These are phyloP conservation scores for Populus deltoides DNA, from an alignment of 345 rosid species.

Conservation along the genomic window DNA sequence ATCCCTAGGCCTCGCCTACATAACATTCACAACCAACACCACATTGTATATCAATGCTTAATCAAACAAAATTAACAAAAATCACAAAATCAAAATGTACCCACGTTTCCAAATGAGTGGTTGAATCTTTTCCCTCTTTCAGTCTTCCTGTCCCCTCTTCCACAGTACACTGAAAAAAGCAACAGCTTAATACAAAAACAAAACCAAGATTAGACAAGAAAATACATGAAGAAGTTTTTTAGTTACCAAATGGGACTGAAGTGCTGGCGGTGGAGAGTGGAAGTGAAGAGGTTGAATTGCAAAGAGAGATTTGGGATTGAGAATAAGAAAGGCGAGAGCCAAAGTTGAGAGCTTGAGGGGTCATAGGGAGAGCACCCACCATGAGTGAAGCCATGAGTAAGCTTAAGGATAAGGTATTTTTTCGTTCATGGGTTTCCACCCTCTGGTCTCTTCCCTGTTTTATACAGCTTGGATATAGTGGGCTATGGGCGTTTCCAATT, in stretches of 20 bases:
- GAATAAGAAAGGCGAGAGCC: constrained; percentile 42
- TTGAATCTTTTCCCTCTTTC: constrained; percentile 86
- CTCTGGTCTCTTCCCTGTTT: background rate
- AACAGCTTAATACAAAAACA: background rate
- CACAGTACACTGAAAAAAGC: constrained; percentile 55
- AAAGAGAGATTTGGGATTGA: constrained; percentile 46
- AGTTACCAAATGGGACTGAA: constrained; percentile 37
- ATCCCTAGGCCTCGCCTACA: constrained; percentile 83
- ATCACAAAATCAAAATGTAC: constrained; percentile 4
- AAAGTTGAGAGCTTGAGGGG: constrained; percentile 17
- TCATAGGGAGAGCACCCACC: constrained; percentile 42
- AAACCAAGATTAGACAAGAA: background rate
- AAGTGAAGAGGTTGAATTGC: constrained; percentile 11
- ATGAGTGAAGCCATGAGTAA: constrained; percentile 55
- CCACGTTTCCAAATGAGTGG: constrained; percentile 91
- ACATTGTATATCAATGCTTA: background rate
- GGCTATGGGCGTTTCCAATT: background rate
- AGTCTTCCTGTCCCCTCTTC: constrained; percentile 87
- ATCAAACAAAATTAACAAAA: background rate
- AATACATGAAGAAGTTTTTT: background rate
- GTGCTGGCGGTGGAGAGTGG: constrained; percentile 33
- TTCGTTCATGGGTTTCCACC: background rate
- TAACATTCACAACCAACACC: background rate
- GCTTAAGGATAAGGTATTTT: constrained; percentile 13
- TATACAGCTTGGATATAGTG: background rate